Percentiles rank a stretch among this genome's conserved stretches.
These are phyloP conservation scores for Tripterygium wilfordii DNA, from an alignment of 177 flowering plant genomes.

Conservation along the genomic window DNA sequence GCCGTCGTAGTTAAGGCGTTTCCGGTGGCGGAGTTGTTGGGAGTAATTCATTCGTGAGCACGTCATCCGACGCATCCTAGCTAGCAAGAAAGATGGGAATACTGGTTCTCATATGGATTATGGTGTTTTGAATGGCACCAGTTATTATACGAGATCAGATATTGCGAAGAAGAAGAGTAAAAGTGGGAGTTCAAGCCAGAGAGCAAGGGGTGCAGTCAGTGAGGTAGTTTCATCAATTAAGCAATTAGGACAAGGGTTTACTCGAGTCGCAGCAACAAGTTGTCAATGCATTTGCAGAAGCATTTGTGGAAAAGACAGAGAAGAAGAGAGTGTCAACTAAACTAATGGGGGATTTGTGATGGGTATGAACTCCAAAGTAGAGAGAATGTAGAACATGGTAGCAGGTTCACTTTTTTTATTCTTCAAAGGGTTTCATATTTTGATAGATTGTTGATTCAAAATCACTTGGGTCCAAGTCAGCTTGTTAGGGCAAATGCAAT, in stretches of 20 bases:
- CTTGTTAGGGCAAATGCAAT: too few relatives aligned
- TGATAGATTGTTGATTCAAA: too few relatives aligned
- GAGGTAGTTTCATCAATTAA: slow-evolving; percentile 51
- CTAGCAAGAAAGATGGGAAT: too few relatives aligned
- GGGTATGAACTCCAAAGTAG: too few relatives aligned
- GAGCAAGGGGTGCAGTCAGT: slow-evolving; percentile 28
- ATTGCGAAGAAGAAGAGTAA: slow-evolving; percentile 13
- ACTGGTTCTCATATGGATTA: slow-evolving; percentile 5
- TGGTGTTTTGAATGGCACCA: slow-evolving; percentile 14
- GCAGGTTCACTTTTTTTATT: too few relatives aligned
- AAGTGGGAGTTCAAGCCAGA: slow-evolving; percentile 18
- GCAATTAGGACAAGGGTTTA: slow-evolving; percentile 49
- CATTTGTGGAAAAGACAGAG: slow-evolving; percentile 32
- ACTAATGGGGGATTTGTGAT: slow-evolving; percentile 4
- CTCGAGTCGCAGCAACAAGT: slow-evolving; percentile 58
- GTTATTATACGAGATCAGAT: slow-evolving; percentile 11
- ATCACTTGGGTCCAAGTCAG: too few relatives aligned
- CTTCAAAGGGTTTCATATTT: too few relatives aligned
- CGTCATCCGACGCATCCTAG: too few relatives aligned
- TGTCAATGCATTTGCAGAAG: slow-evolving; percentile 49
- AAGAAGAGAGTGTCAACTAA: slow-evolving; percentile 20
- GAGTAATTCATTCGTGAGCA: too few relatives aligned
- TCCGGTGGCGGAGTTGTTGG: too few relatives aligned
- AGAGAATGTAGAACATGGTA: too few relatives aligned
- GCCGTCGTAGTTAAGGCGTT: too few relatives aligned